Evolutionary conservation across 108 stramenopile genomes (phyloP).

Genomic region (Nitzschia sp.): DNA sequence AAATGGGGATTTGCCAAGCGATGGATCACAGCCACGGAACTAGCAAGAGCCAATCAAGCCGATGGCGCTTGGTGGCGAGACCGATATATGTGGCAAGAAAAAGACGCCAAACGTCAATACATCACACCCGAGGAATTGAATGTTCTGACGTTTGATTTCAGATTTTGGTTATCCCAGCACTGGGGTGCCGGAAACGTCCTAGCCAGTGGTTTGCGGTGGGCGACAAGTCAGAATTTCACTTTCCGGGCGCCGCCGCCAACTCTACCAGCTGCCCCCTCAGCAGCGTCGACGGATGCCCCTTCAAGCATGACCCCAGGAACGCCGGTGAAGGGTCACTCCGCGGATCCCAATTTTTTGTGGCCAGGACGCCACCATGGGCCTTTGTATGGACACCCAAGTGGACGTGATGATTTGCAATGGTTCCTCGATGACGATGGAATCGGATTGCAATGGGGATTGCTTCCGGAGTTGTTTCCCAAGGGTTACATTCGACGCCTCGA

Average conservation of each 20-base stretch:
- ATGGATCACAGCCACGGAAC: neutral
- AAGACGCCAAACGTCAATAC: slow-evolving; percentile 8
- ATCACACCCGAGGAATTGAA: slow-evolving; percentile 12
- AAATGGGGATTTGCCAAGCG: slow-evolving; percentile 22
- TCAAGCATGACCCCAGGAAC: no score
- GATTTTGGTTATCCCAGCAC: slow-evolving; percentile 18
- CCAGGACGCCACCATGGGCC: slow-evolving; percentile 3
- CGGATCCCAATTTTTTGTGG: slow-evolving; percentile 2
- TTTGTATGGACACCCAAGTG: slow-evolving; percentile 7
- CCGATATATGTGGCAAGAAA: slow-evolving; percentile 13
- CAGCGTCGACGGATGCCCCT: no score
- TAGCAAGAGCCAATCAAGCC: neutral
- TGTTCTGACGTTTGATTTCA: slow-evolving; percentile 8
- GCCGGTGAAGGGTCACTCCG: neutral
- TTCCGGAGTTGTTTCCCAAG: slow-evolving; percentile 7
- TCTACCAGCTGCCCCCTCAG: neutral
- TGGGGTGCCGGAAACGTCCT: slow-evolving; percentile 14
- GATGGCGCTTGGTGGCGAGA: slow-evolving; percentile 8
- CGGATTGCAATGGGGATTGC: slow-evolving; percentile 14
- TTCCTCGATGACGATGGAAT: slow-evolving; percentile 10
- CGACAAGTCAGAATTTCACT: slow-evolving; percentile 2
- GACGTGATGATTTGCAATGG: slow-evolving; percentile 19
- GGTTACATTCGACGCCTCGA: slow-evolving; percentile 7
- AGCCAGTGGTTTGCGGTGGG: slow-evolving; percentile 4
- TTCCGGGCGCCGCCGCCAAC: neutral